phyloP scores from a whole-genome alignment of 495 filamentous ascomycete genomes.

The Podospora bellae-mahoneyi region DNA sequence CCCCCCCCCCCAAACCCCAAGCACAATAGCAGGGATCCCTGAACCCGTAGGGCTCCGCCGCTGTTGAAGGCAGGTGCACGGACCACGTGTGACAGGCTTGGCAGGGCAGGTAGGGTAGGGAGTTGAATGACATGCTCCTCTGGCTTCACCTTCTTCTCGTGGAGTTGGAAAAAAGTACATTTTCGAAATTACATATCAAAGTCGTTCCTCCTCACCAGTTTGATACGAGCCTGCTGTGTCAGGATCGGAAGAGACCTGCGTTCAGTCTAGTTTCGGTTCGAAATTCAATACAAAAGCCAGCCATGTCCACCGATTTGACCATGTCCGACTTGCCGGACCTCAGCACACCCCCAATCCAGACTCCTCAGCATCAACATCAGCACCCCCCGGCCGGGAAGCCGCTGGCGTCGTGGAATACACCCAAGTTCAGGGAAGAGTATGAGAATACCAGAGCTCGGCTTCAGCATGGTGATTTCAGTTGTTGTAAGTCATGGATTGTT shows the following conservation, averaged over 20 bases:
- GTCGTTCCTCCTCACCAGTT: neutral
- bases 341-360: neutral
- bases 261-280: too few species aligned
- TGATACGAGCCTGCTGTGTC: neutral
- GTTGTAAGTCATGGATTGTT: slow-evolving; percentile 29
- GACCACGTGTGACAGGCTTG: neutral
- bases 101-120: neutral
- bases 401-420: slow-evolving; percentile 29
- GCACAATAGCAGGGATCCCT: slow-evolving; percentile 2
- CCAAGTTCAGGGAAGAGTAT: slow-evolving; percentile 54
- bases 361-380: neutral
- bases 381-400: neutral
- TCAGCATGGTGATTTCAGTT: slow-evolving; percentile 40
- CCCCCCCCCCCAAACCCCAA: neutral
- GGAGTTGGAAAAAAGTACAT: neutral
- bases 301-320: neutral
- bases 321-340: neutral
- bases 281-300: neutral
- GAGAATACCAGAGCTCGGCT: slow-evolving; percentile 34
- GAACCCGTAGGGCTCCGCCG: neutral
- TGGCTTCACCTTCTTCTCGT: neutral
- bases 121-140: neutral
- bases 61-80: neutral
- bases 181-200: neutral
- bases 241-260: too few species aligned